Conservation (phyloP, 129 eudicot species). For the Glebionis coronaria region DNA sequence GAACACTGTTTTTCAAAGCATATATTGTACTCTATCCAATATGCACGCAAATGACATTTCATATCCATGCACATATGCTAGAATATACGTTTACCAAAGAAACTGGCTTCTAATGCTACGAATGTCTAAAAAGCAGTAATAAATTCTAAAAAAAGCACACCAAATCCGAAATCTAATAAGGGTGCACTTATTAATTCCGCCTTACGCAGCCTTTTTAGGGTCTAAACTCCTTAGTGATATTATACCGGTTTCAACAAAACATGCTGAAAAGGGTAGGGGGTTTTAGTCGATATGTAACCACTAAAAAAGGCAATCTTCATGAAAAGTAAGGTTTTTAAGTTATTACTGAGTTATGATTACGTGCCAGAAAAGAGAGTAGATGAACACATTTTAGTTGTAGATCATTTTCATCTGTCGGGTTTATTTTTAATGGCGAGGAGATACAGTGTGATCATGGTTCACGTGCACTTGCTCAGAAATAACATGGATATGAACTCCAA, state of each 20-base stretch:
- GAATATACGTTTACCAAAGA: not conserved
- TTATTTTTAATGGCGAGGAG: constrained; percentile 11
- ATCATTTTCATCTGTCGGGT: constrained; percentile 1
- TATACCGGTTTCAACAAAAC: constrained; percentile 1
- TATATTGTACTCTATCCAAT: not conserved
- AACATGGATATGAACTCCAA: constrained; percentile 5
- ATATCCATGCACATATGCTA: constrained; percentile 11
- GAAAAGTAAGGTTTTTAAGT: not conserved
- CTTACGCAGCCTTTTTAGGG: not conserved
- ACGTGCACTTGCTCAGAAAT: not conserved
- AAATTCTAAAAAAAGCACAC: constrained; percentile 2
- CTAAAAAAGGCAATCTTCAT: not conserved
- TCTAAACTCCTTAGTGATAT: not conserved
- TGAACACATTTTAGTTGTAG: constrained; percentile 2
- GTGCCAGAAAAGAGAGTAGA: not conserved
- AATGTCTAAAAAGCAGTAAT: not conserved
- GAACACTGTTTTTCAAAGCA: not conserved
- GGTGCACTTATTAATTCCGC: constrained; percentile 9
- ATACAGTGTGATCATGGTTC: constrained; percentile 9
- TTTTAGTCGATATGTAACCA: not conserved
- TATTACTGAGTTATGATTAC: not conserved
- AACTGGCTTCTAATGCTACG: not conserved
- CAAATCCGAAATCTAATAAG: not conserved
- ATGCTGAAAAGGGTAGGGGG: not conserved
- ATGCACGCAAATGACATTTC: not conserved